phyloP scores from a whole-genome alignment of 2,329 filamentous ascomycete genomes.

The Cryphonectria radicalis region DNA sequence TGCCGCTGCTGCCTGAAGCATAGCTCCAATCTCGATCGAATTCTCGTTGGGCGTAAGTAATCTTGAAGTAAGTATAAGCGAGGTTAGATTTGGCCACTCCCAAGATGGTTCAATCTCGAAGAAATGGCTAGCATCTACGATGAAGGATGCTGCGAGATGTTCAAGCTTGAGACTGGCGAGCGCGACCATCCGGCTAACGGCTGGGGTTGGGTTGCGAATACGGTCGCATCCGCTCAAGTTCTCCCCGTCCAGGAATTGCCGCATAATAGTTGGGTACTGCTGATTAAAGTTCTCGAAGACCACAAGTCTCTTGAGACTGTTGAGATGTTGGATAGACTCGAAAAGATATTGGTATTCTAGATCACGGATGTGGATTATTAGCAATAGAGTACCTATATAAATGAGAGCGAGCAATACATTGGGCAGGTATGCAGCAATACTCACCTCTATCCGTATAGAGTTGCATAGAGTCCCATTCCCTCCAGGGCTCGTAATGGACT shows the following conservation, averaged over 20 bases:
- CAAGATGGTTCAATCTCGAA: slow-evolving; percentile 34
- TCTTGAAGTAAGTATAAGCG: slow-evolving; percentile 39
- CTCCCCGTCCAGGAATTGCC: slow-evolving; percentile 26
- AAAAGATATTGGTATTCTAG: slow-evolving; percentile 33
- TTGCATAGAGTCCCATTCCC: slow-evolving; percentile 31
- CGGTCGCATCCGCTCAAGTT: slow-evolving; percentile 27
- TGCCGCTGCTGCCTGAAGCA: slow-evolving; percentile 34
- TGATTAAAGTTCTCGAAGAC: slow-evolving; percentile 42
- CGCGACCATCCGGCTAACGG: slow-evolving; percentile 34
- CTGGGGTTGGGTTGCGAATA: slow-evolving; percentile 31
- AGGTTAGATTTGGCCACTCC: slow-evolving; percentile 39
- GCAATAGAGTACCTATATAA: slow-evolving; percentile 1
- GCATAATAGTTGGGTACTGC: slow-evolving; percentile 35
- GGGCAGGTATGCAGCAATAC: slow-evolving; percentile 28
- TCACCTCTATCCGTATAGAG: slow-evolving; percentile 30
- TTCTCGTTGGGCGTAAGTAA: slow-evolving; percentile 34
- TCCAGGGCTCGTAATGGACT: slow-evolving; percentile 41
- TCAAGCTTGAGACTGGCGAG: slow-evolving; percentile 37
- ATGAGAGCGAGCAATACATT: slow-evolving; percentile 30
- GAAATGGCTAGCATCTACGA: slow-evolving; percentile 39
- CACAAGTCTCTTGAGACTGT: slow-evolving; percentile 31
- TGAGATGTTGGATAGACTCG: slow-evolving; percentile 30
- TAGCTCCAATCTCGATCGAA: slow-evolving; percentile 27
- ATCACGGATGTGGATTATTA: slow-evolving; percentile 28
- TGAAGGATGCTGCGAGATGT: slow-evolving; percentile 38